These are phyloP conservation scores for Dysphania ambrosioides DNA, from an alignment of 148 eudicot species.

Conservation along the genomic window DNA sequence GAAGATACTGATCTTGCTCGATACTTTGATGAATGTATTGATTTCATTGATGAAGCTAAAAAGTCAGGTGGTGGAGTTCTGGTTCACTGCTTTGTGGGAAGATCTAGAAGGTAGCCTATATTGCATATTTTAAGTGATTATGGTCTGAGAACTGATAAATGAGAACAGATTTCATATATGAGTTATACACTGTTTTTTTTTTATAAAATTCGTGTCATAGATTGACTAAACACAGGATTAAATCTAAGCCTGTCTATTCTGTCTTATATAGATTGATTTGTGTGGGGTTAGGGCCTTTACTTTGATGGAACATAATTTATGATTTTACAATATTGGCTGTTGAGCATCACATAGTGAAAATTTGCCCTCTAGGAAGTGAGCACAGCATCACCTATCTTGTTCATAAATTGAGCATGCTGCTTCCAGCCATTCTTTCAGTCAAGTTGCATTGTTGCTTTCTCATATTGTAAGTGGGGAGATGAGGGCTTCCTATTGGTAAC, in stretches of 20 bases:
- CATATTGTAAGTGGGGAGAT: neutral
- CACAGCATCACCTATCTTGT: neutral
- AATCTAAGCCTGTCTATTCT: neutral
- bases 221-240: neutral
- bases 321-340: neutral
- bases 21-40: conserved; percentile 70
- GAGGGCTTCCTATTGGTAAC: neutral
- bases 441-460: neutral
- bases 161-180: neutral
- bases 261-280: neutral
- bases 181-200: neutral
- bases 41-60: conserved; percentile 80
- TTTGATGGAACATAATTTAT: conserved; percentile 8
- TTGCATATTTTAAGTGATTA: neutral
- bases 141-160: neutral
- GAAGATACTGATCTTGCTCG: conserved; percentile 46
- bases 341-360: neutral
- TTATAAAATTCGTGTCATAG: neutral
- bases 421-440: neutral
- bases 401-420: neutral
- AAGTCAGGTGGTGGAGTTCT: conserved; percentile 63
- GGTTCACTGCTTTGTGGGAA: conserved; percentile 94
- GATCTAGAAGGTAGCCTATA: conserved; percentile 74
- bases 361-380: neutral
- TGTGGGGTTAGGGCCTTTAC: neutral